These are phyloP conservation scores for Fagopyrum homotropicum DNA, from an alignment of 148 eudicot species.

Conservation along the genomic window DNA sequence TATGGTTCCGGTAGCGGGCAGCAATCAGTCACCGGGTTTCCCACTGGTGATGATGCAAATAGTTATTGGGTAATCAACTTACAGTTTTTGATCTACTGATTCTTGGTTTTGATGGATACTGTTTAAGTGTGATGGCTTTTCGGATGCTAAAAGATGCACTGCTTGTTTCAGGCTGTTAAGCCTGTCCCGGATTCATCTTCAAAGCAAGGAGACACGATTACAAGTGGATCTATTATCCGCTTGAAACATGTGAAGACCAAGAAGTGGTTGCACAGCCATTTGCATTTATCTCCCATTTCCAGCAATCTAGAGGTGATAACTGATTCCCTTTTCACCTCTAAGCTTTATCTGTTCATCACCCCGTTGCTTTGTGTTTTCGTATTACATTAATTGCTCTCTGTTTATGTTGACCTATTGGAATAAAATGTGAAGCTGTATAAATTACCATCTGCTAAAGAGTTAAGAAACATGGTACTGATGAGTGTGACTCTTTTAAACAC, in stretches of 20 bases:
- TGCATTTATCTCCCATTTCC: conserved; percentile 87
- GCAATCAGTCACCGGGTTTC: conserved; percentile 91
- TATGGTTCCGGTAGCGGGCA: conserved; percentile 99
- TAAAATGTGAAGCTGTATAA: not conserved
- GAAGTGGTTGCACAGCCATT: conserved; percentile 90
- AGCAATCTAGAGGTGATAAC: conserved; percentile 74
- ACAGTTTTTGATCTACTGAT: conserved; percentile 6
- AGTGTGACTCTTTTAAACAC: not conserved
- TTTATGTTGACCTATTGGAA: not conserved
- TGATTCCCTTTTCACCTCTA: not conserved
- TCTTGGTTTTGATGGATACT: not conserved
- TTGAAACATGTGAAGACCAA: conserved; percentile 84
- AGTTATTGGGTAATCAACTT: conserved; percentile 73
- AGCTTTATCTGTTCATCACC: not conserved
- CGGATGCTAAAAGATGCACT: not conserved
- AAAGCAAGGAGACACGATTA: conserved; percentile 73
- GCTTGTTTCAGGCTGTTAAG: conserved; percentile 43
- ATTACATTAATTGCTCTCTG: not conserved
- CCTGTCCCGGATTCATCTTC: conserved; percentile 49
- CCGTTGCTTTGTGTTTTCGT: not conserved
- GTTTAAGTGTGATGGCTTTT: not conserved
- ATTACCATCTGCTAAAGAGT: not conserved
- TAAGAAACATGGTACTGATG: not conserved
- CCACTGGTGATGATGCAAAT: conserved; percentile 80
- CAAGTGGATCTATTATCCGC: conserved; percentile 59